A percentile compares a stretch with the other conserved stretches of the same genome.
These are phyloP conservation scores for Beauveria australis DNA, from an alignment of 2,329 filamentous ascomycete species.

Conservation along the genomic window DNA sequence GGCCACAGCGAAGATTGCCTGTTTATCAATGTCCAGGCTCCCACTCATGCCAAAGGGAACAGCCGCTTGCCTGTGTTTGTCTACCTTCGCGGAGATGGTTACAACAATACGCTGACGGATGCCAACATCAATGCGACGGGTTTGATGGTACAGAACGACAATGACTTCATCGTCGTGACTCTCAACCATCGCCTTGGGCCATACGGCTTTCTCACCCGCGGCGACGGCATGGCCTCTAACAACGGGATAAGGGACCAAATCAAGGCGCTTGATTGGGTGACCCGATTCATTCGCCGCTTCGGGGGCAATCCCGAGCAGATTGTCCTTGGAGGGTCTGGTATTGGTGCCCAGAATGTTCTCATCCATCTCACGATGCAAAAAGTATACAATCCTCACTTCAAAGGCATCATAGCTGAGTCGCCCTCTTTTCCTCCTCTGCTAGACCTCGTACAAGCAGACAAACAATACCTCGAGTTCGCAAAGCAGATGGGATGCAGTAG, in stretches of 20 bases:
- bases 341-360: slow-evolving; percentile 58
- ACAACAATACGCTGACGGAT: slow-evolving; percentile 37
- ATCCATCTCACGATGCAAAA: slow-evolving; percentile 53
- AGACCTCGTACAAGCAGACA: slow-evolving; percentile 36
- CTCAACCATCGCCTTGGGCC: slow-evolving; percentile 71
- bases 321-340: slow-evolving; percentile 55
- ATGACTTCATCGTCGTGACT: slow-evolving; percentile 58
- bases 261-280: slow-evolving; percentile 62
- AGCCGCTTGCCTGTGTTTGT: slow-evolving; percentile 56
- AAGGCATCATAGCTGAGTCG: slow-evolving; percentile 41
- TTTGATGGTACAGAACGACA: slow-evolving; percentile 48
- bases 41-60: slow-evolving; percentile 37
- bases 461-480: slow-evolving; percentile 32
- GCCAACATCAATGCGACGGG: slow-evolving; percentile 51
- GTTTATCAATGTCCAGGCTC: slow-evolving; percentile 57
- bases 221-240: slow-evolving; percentile 52
- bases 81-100: slow-evolving; percentile 53
- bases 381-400: slow-evolving; percentile 41
- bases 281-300: slow-evolving; percentile 45
- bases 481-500: slow-evolving; percentile 18
- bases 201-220: slow-evolving; percentile 61
- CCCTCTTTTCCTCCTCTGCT: slow-evolving; percentile 43
- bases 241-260: slow-evolving; percentile 64
- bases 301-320: slow-evolving; percentile 45
- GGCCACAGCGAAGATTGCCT: slow-evolving; percentile 57